Evolutionary conservation across 441 rosid genomes (phyloP).

Genomic region (Pelargonium citronellum): DNA sequence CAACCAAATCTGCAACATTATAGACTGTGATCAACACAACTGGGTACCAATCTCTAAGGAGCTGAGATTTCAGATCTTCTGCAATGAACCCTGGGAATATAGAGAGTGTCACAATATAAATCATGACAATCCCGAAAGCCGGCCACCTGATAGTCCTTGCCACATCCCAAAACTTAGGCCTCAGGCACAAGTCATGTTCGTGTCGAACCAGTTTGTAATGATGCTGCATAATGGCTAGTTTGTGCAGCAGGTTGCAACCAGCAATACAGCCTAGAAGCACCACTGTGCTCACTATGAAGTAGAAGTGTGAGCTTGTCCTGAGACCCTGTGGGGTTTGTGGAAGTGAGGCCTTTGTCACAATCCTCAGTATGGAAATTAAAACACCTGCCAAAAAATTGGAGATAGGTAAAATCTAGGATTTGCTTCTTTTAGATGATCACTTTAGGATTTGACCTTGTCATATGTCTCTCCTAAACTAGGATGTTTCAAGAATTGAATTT

Average conservation of each 20-base stretch:
- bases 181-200: constrained; percentile 22
- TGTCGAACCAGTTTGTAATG: constrained; percentile 27
- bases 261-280: constrained; percentile 53
- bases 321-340: constrained; percentile 66
- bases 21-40: constrained; percentile 62
- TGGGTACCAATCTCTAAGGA: constrained; percentile 73
- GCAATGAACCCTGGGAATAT: constrained; percentile 79
- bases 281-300: constrained; percentile 57
- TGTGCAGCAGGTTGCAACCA: constrained; percentile 53
- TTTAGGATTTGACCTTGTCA: no score
- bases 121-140: constrained; percentile 46
- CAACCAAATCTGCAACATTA: constrained; percentile 63
- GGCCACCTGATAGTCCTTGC: constrained; percentile 52
- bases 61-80: constrained; percentile 49
- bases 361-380: constrained; percentile 60
- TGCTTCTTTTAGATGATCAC: no score
- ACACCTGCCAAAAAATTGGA: constrained; percentile 42
- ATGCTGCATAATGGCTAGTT: constrained; percentile 66
- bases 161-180: constrained; percentile 39
- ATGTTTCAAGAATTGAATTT: no score
- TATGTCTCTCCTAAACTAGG: no score
- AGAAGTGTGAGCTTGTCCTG: constrained; percentile 63
- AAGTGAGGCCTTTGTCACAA: constrained; percentile 71
- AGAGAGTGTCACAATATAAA: constrained; percentile 64
- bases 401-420: no score